phyloP scores from a whole-genome alignment of 768 basidiomycete genomes.

The Ramaria rubella region DNA sequence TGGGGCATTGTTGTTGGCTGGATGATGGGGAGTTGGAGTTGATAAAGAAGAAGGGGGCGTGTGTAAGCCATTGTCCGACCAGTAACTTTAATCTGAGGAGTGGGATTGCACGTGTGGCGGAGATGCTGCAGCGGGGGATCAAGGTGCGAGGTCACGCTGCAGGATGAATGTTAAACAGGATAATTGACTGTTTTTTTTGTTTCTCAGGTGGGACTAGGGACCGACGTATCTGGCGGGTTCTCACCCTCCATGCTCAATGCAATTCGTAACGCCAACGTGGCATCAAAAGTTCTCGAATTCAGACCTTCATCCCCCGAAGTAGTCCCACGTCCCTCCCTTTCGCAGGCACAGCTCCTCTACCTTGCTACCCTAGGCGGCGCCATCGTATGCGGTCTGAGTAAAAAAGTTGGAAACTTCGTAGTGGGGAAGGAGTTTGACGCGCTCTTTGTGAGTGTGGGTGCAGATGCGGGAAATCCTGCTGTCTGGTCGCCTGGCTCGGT shows the following conservation, averaged over 20 bases:
- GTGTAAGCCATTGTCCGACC: too few species aligned
- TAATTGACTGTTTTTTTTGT: not conserved
- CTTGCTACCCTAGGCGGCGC: slow-evolving; percentile 92
- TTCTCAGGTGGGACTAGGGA: slow-evolving; percentile 82
- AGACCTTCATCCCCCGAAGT: slow-evolving; percentile 26
- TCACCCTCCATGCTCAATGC: slow-evolving; percentile 69
- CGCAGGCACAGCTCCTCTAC: slow-evolving; percentile 63
- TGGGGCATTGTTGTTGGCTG: too few species aligned
- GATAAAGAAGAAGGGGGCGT: too few species aligned
- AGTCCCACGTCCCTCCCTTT: too few species aligned
- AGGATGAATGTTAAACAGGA: too few species aligned
- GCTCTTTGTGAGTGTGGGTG: slow-evolving; percentile 55
- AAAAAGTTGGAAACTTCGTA: slow-evolving; percentile 69
- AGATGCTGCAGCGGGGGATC: slow-evolving; percentile 74
- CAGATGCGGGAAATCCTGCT: slow-evolving; percentile 46
- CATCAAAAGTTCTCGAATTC: slow-evolving; percentile 68
- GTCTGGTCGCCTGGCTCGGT: too few species aligned
- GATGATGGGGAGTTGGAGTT: too few species aligned
- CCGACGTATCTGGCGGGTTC: slow-evolving; percentile 86
- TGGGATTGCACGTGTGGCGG: slow-evolving; percentile 73
- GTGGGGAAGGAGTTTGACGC: slow-evolving; percentile 89
- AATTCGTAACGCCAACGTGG: slow-evolving; percentile 69
- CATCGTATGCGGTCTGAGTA: slow-evolving; percentile 62
- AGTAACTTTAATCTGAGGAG: slow-evolving; percentile 88
- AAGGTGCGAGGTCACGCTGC: slow-evolving; percentile 50